Base-by-base conservation (phyloP, 2,329 filamentous ascomycete genomes). In the Lasiodiplodia gonubiensis region DNA sequence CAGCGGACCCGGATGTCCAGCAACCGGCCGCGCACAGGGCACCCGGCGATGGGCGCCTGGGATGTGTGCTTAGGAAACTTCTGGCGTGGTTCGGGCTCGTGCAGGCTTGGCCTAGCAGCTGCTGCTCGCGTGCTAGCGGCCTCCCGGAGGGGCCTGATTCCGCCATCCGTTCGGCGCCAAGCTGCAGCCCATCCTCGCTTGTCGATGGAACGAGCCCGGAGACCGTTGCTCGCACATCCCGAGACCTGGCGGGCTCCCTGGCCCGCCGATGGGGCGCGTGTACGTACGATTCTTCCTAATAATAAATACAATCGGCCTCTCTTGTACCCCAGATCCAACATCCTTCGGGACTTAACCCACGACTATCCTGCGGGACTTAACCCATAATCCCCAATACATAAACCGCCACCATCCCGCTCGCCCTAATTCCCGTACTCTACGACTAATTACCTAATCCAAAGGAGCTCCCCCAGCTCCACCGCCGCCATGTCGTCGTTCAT, bases 401-500 rank as follows among this genome's bases (percentile, higher is more conserved):
- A 30, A 37, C 18, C 52, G 8, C 64, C 64, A 30, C 59, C 1
- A 14, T 35, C 11, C 33, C 25, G 18, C 39, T 61, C 30, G 30
- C 30, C 30, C 7, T 33, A 33, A 25, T 18, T 35, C 57, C 33
- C 10, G 37, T 37, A 11, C 37, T 14, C 52, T 27, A 23, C 46
- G 30, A 51, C 53, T 59, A 60, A 52, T 60, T 51, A 4, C 49
- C 49, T 64, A 64, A 64, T 64, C 14, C 33, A 10, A 14, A n/a
- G 61, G 61, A 46, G 23, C 33, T 52, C 25, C 55, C 54, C 10
- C 7, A 23, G 21, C 35, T 42, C 57, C 39, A 33, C 46, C 65
- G 54, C 65, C 55, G 37, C 54, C 54, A 67, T 67, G 65, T 67
- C 65, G 65, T 67, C 65, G 35, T 67, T 67, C 65, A 54, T 67